Percentiles rank a stretch among this genome's conserved stretches.
These are phyloP conservation scores for Pseudogymnoascus sp. DNA, from an alignment of 2,329 filamentous ascomycete genomes.

Conservation along the genomic window DNA sequence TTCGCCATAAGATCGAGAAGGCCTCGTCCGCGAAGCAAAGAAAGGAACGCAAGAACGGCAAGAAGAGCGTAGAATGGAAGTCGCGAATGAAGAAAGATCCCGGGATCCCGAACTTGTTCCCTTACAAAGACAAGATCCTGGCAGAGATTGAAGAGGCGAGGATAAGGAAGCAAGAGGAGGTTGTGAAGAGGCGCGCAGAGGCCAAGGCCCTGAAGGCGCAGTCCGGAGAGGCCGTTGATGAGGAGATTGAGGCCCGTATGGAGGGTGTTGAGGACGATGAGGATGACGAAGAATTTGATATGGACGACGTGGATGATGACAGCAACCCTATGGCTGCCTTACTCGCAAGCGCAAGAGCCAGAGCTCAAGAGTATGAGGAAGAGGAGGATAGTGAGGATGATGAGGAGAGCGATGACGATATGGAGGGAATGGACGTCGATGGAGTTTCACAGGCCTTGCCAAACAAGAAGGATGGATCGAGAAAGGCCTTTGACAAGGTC, in stretches of 20 bases:
- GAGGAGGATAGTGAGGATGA: constrained; percentile 42
- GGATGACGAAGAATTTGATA: constrained; percentile 41
- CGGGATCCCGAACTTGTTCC: constrained; percentile 93
- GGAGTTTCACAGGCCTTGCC: constrained; percentile 45
- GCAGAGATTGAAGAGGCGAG: constrained; percentile 90
- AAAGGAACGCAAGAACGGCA: constrained; percentile 80
- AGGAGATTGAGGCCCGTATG: constrained; percentile 37
- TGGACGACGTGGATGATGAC: constrained; percentile 48
- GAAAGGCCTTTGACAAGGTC: constrained; percentile 87
- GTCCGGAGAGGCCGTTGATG: constrained; percentile 33
- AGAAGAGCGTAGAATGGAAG: constrained; percentile 96
- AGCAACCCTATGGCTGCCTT: constrained; percentile 90
- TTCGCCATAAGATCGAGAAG: constrained; percentile 95
- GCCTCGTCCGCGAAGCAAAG: constrained; percentile 81
- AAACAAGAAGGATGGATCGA: constrained; percentile 54
- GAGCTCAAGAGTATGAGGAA: constrained; percentile 64
- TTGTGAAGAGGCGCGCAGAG: constrained; percentile 60
- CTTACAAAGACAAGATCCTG: constrained; percentile 92
- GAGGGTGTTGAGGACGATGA: constrained; percentile 38
- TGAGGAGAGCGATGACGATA: constrained; percentile 44
- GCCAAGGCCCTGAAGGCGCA: constrained; percentile 59
- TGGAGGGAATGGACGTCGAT: constrained; percentile 37
- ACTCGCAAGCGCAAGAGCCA: constrained; percentile 70
- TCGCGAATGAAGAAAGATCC: constrained; percentile 95
- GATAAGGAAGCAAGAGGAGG: constrained; percentile 72